Conservation (phyloP, 768 basidiomycete genomes). For the Mycena olivaceomarginata region DNA sequence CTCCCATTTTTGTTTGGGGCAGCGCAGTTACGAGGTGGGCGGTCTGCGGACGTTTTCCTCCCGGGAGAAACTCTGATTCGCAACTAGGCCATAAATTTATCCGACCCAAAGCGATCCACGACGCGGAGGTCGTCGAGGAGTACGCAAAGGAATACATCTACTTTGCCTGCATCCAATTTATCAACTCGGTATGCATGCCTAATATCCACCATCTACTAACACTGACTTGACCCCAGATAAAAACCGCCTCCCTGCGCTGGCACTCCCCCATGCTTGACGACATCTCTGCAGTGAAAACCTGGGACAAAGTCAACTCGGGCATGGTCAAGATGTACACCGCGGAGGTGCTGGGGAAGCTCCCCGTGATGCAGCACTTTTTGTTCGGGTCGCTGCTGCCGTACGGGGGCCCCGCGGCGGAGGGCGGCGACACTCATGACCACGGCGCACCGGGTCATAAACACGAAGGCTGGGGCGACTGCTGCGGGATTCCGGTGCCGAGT, state of each 20-base stretch:
- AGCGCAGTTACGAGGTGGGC: slow-evolving; percentile 81
- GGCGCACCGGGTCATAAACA: slow-evolving; percentile 68
- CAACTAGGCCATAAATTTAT: slow-evolving; percentile 89
- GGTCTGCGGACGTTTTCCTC: neutral
- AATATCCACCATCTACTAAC: neutral
- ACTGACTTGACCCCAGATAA: slow-evolving; percentile 74
- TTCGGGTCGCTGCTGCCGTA: slow-evolving; percentile 90
- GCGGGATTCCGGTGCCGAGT: slow-evolving; percentile 91
- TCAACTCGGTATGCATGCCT: slow-evolving; percentile 84
- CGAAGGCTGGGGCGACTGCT: slow-evolving; percentile 92
- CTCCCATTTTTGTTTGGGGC: slow-evolving; percentile 93
- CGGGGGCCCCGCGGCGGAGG: slow-evolving; percentile 72
- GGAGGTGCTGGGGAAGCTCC: slow-evolving; percentile 96
- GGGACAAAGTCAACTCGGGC: slow-evolving; percentile 97
- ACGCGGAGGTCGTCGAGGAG: slow-evolving; percentile 93
- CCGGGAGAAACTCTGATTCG: neutral
- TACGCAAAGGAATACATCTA: slow-evolving; percentile 97
- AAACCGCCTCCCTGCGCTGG: slow-evolving; percentile 96
- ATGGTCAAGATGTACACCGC: slow-evolving; percentile 99
- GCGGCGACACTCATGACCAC: slow-evolving; percentile 70
- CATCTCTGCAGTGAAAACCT: slow-evolving; percentile 95
- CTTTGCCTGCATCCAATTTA: slow-evolving; percentile 95
- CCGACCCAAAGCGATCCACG: slow-evolving; percentile 94
- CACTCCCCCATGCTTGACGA: slow-evolving; percentile 99
- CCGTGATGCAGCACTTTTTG: slow-evolving; percentile 96